Evolutionary conservation across 352 stramenopile genomes (phyloP), one percentile per base, ranked within the genome.

Genomic region (Phytophthora citrophthora): DNA sequence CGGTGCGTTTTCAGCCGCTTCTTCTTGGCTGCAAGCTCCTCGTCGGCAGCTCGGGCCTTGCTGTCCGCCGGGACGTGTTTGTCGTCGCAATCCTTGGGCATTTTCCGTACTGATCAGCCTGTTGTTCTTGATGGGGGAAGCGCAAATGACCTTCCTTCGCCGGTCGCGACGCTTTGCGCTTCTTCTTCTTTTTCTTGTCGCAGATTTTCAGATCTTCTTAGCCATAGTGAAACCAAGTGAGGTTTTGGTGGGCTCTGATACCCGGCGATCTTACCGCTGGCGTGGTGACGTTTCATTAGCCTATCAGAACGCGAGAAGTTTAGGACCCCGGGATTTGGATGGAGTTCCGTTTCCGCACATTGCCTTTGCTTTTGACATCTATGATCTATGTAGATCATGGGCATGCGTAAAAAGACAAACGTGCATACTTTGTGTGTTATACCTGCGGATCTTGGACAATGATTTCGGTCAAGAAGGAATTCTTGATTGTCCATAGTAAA

Each of bases 1-100:
- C 39, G 38, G 20, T 63, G 54, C 29, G 61, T 70, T 55, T 76
- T 76, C n/a, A 76, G 49, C 10, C 68, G 68, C 54, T 77, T 81
- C 62, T 70, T 70, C 27, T 48, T 57, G 52, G 48, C 63, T 5
- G 29, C 48, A 3, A 70, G 32, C 15, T 68, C 62, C 39, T 74
- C 8, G 24, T 60, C 62, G 39, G 31, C 38, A 15, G 59, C 55
- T 23, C 45, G 54, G 40, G 45, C 56, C 45, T 81, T 86, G 53
- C 47, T 61, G 55, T 81, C 77, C 8, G 48, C 13, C 9, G 41
- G 38, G 18, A 26, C 13, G 26, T 63, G 62, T 61, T 76, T 74
- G 9, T 70, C 57, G 47, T 31, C 56, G 54, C 54, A 61, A 40
- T 83, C 54, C 50, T 79, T 83, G 34, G 55, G 58, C 68, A 77